Evolutionary conservation across 106 monocot genomes (phyloP), one percentile per base, ranked within the genome.

Genomic region (Phalaenopsis equestris): DNA sequence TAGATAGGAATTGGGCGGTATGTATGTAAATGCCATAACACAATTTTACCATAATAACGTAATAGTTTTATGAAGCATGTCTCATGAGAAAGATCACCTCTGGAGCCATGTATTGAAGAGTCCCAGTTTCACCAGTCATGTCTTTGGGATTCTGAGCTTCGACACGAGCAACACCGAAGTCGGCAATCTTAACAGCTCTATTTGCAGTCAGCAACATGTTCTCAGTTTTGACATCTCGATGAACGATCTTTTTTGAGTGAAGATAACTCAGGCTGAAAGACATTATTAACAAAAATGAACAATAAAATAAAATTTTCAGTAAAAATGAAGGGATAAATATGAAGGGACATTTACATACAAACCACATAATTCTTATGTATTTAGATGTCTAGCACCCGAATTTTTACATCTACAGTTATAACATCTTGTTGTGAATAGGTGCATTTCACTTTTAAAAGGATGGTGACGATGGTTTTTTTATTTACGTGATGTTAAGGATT

Each of bases 101-200:
- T 2, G 98, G 98, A 78, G 94, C 94, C 98, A 98, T 98, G 78
- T 94, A 97, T 0, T 92, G 89, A 41, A 94, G 85, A 19, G 98
- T 98, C n/a, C 98, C 98, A 19, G 94, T 98, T 89, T 94, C 92
- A 37, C 98, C 98, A 43, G 98, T 98, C 98, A 98, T 94, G 73
- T 98, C 92, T 48, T 84, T 82, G 15, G 89, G 90, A 76, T 92
- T 92, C 78, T 88, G 88, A 18, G 96, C 93, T 76, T 97, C 96
- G 74, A 30, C 30, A 30, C 30, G 30, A 30, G 30, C 30, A 30
- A 30, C 30, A 30, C 30, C 30, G 30, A 30, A 97, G 78, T 97
- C 96, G 36, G 96, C 96, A 79, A 97, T 97, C 76, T 93, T 93
- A 16, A 92, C 80, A 48, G 42, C 85, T 81, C 82, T 81, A 55